These are phyloP conservation scores for Yarrowia divulgata DNA, from an alignment of 805 yeast genomes.

Conservation along the genomic window DNA sequence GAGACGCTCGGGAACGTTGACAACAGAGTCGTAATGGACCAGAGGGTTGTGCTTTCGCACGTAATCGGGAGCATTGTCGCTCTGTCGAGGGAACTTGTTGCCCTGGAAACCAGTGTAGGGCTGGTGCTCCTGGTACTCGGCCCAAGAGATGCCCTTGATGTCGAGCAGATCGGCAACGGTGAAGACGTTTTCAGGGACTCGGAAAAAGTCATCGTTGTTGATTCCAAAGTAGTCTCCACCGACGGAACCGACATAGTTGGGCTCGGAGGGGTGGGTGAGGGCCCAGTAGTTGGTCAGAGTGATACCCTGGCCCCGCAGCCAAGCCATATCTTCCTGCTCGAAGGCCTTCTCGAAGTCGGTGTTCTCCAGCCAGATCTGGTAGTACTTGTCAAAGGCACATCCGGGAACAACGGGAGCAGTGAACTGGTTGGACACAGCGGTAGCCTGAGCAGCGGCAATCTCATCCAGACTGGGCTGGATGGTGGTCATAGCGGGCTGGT, in stretches of 20 bases:
- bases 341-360: conserved; percentile 61
- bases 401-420: neutral
- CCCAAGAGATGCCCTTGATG: conserved; percentile 58
- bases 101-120: conserved; percentile 63
- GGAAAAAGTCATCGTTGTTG: conserved; percentile 56
- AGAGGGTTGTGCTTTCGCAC: conserved; percentile 63
- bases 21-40: conserved; percentile 54
- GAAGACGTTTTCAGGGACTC: conserved; percentile 57
- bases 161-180: conserved; percentile 60
- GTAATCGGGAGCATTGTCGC: conserved; percentile 56
- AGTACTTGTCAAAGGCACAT: conserved; percentile 53
- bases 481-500: conserved; percentile 19
- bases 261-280: conserved; percentile 62
- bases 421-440: conserved; percentile 13
- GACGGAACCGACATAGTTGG: conserved; percentile 59
- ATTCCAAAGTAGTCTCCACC: conserved; percentile 62
- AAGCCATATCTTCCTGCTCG: conserved; percentile 54
- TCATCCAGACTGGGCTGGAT: conserved; percentile 1
- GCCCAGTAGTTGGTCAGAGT: conserved; percentile 60
- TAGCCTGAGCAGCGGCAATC: conserved; percentile 19
- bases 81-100: conserved; percentile 56
- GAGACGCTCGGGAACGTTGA: conserved; percentile 51
- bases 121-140: conserved; percentile 60
- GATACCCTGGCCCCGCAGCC: conserved; percentile 56
- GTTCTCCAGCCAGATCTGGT: conserved; percentile 60